These are phyloP conservation scores for Hyaloscypha variabilis DNA, from an alignment of 495 filamentous ascomycete species.

Conservation along the genomic window DNA sequence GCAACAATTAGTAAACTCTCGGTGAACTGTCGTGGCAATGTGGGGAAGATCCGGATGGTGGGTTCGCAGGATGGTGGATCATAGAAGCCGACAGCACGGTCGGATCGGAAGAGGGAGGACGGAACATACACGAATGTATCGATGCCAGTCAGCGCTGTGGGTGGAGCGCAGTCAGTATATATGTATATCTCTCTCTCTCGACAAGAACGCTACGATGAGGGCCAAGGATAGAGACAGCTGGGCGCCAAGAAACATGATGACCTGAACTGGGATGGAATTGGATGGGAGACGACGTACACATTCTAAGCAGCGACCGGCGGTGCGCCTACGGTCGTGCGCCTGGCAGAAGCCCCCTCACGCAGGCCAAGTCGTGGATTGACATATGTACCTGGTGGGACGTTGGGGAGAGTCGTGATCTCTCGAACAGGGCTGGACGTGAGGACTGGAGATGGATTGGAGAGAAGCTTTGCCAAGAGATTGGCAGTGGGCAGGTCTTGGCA, in stretches of 20 bases:
- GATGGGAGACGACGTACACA: conserved; percentile 9
- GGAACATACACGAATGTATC: conserved; percentile 29
- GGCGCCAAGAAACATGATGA: conserved; percentile 4
- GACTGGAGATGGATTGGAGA: conserved; percentile 1
- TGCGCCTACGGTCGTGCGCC: conserved; percentile 20
- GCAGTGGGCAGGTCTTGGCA: background rate
- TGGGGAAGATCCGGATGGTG: background rate
- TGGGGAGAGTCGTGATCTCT: conserved; percentile 5
- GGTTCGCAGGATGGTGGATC: background rate
- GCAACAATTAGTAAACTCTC: conserved; percentile 5
- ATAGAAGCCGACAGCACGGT: background rate
- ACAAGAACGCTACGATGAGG: conserved; percentile 2
- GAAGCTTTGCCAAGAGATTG: conserved; percentile 11
- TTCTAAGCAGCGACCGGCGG: conserved; percentile 2
- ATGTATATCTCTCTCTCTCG: background rate
- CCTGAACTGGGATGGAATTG: background rate
- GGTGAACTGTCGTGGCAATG: background rate
- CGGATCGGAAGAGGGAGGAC: background rate
- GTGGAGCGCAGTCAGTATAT: conserved; percentile 12
- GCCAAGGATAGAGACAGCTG: conserved; percentile 15
- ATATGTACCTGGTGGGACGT: background rate
- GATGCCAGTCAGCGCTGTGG: conserved; percentile 29
- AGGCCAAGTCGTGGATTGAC: background rate
- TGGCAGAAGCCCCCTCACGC: conserved; percentile 10
- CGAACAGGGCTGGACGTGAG: conserved; percentile 1